These are phyloP conservation scores for Diplotaxis tenuifolia DNA, from an alignment of 345 rosid species.

Conservation along the genomic window DNA sequence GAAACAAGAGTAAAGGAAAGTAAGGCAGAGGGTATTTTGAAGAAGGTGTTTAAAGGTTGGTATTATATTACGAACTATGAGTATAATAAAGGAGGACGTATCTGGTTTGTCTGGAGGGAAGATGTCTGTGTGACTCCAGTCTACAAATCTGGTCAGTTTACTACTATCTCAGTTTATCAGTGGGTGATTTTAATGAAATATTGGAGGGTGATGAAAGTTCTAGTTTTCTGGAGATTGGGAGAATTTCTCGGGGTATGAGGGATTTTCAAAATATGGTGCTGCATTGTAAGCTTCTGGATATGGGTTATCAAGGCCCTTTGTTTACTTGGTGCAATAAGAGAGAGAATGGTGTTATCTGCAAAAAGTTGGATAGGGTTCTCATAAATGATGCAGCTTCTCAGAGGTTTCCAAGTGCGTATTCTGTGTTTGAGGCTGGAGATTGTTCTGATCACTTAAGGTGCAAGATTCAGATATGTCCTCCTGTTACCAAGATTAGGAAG, in stretches of 20 bases:
- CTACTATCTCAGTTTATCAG: neutral
- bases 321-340: neutral
- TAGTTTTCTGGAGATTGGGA: neutral
- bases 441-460: neutral
- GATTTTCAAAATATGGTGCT: neutral
- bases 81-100: neutral
- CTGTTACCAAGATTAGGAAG: no score
- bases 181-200: neutral
- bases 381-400: neutral
- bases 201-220: neutral
- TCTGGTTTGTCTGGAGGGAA: neutral
- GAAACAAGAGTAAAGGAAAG: no score
- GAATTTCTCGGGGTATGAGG: neutral
- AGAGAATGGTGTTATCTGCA: neutral
- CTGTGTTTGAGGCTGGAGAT: neutral
- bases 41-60: no score
- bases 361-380: neutral
- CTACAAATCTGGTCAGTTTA: neutral
- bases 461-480: no score
- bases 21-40: no score
- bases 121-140: neutral
- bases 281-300: neutral
- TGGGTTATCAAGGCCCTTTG: neutral
- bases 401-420: neutral
- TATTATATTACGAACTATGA: no score